Evolutionary conservation across 2,329 filamentous ascomycete genomes (phyloP).

Genomic region (Didymella exigua): DNA sequence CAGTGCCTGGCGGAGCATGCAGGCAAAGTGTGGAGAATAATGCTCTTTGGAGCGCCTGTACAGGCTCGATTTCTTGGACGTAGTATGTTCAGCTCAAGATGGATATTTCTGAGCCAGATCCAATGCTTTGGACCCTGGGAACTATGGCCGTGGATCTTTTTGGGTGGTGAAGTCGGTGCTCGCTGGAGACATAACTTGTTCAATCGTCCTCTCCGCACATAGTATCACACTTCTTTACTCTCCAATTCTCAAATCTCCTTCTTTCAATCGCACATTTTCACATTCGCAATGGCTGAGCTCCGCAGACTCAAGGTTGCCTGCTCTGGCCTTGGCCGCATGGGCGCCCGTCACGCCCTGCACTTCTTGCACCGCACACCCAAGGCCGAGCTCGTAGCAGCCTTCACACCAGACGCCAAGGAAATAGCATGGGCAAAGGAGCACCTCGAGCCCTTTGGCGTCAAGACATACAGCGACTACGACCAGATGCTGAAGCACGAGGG

Average conservation of each 20-base stretch:
- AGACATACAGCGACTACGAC: slow-evolving; percentile 60
- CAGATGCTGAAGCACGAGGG: slow-evolving; percentile 63
- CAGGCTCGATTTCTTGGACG: slow-evolving; percentile 4
- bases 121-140: slow-evolving; percentile 13
- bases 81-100: background rate
- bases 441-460: slow-evolving; percentile 59
- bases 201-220: background rate
- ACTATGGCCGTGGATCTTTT: slow-evolving; percentile 28
- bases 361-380: slow-evolving; percentile 55
- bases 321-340: slow-evolving; percentile 58
- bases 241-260: background rate
- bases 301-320: slow-evolving; percentile 54
- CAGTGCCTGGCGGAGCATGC: background rate
- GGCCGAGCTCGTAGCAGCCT: slow-evolving; percentile 56
- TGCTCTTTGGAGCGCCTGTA: background rate
- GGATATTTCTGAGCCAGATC: background rate
- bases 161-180: background rate
- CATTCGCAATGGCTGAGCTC: slow-evolving; percentile 39
- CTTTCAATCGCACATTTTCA: background rate
- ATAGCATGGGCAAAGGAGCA: slow-evolving; percentile 57
- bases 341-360: slow-evolving; percentile 55
- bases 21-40: slow-evolving; percentile 3
- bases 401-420: slow-evolving; percentile 52
- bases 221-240: slow-evolving; percentile 1
- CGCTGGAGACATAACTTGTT: background rate